Evolutionary conservation across 495 filamentous ascomycete genomes (phyloP).

Genomic region (Pseudotulostoma volvatum): DNA sequence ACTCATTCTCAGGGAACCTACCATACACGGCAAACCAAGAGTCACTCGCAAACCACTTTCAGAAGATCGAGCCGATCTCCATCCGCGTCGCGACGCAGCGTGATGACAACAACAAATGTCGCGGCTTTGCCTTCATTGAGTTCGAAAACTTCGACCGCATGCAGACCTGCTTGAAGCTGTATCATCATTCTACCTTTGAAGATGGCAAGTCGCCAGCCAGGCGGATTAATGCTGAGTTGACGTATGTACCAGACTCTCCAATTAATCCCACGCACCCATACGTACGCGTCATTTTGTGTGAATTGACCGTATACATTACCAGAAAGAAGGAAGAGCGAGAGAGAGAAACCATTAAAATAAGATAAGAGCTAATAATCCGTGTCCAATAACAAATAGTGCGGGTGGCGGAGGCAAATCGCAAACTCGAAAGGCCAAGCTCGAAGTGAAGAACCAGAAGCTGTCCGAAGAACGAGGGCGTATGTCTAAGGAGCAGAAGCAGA

Average conservation of each 20-base stretch:
- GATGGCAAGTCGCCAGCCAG: conserved; percentile 42
- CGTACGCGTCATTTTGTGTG: neutral
- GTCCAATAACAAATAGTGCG: too few relatives aligned
- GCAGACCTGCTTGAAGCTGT: conserved; percentile 79
- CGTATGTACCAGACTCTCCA: too few relatives aligned
- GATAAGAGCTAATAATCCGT: too few relatives aligned
- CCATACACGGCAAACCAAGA: conserved; percentile 64
- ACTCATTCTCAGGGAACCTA: conserved; percentile 50
- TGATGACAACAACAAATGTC: conserved; percentile 48
- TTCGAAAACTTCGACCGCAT: conserved; percentile 80
- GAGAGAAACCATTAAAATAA: conserved; percentile 5
- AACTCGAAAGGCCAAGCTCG: conserved; percentile 55
- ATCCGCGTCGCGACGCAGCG: conserved; percentile 65
- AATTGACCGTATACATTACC: neutral
- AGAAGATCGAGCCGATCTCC: conserved; percentile 49
- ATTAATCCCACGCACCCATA: neutral
- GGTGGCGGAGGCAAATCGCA: conserved; percentile 70
- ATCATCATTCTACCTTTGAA: conserved; percentile 74
- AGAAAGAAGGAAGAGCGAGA: neutral
- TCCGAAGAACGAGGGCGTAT: conserved; percentile 58
- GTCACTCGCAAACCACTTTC: conserved; percentile 57
- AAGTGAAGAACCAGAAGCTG: conserved; percentile 73
- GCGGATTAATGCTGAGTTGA: conserved; percentile 88
- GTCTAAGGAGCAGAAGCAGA: conserved; percentile 31
- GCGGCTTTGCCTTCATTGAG: conserved; percentile 86